phyloP scores from a whole-genome alignment of 2,329 filamentous ascomycete species.

The Sporothrix inflata region DNA sequence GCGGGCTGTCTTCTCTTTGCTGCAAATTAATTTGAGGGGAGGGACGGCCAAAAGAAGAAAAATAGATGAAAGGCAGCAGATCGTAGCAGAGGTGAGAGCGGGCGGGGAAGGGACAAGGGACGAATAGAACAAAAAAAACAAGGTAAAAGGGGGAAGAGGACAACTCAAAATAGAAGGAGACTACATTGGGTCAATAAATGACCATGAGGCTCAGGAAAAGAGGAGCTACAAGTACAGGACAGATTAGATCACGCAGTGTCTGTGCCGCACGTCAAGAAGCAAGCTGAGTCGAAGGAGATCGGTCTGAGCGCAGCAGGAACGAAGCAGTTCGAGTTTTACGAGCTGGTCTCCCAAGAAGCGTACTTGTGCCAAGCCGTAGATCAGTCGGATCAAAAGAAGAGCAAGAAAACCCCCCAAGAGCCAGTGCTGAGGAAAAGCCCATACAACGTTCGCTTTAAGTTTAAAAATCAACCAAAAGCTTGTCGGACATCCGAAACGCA shows the following conservation, averaged over 20 bases:
- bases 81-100: neutral
- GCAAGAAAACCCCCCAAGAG: neutral
- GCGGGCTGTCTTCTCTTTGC: neutral
- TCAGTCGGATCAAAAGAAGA: neutral
- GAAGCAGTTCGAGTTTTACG: neutral
- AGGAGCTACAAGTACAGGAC: neutral
- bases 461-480: neutral
- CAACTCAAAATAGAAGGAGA: neutral
- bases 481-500: conserved; percentile 15
- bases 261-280: neutral
- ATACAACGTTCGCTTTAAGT: neutral
- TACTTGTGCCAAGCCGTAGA: neutral
- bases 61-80: neutral
- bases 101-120: neutral
- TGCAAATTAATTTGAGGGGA: conserved; percentile 1
- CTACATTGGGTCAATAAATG: neutral
- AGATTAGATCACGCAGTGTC: conserved; percentile 2
- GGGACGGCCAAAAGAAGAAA: neutral
- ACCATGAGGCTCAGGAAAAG: neutral
- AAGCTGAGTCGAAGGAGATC: neutral
- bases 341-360: neutral
- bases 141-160: neutral
- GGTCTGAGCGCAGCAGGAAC: neutral
- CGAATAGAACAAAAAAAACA: neutral
- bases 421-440: neutral